Base-by-base conservation (phyloP, 2,329 filamentous ascomycete species). In the Dactylonectria estremocensis region DNA sequence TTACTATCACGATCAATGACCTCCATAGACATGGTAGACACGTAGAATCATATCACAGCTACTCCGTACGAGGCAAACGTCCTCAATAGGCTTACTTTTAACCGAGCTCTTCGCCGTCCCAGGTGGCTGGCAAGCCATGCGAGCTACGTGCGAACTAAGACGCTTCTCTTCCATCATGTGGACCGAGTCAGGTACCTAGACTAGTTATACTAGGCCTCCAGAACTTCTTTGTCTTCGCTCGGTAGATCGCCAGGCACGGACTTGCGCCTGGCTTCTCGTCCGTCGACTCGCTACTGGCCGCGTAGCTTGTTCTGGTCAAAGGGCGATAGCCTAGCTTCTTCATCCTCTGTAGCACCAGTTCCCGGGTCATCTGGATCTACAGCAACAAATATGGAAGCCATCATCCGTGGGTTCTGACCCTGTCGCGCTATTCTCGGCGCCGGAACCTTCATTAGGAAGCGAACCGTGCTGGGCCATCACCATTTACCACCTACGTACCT, bases 221-320 rank as follows among this genome's bases (percentile, higher is more conserved):
- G 24, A 28, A 28, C 24, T 28, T 7, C 4, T 28, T 28, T 4
- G 4, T 28, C 24, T 28, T 28, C 24, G 24, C 4, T 28, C 4
- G 24, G 40, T 43, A 71, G 73, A 75, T 75, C 70, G 70, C 64
- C 69, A 76, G 73, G 73, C 73, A 75, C 73, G 67, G 70, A 72
- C 72, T 71, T 53, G 62, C 61, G 55, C 49, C 72, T 58, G 50
- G 67, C 60, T 66, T 49, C 13, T 64, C 54, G 63, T 61, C 56
- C 55, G 40, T 56, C 64, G 56, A 69, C 55, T 67, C 52, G 60
- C 46, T 62, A 67, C 43, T 63, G 40, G 28, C 45, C 61, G 31
- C 61, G 64, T 70, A 67, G 53, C 73, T 69, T 31, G 33, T 70
- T 73, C 64, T 61, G 62, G 73, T 49, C 64, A 75, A 73, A 61